Evolutionary conservation across 306 rosid species (phyloP).

Genomic region (Cucumis sativus): DNA sequence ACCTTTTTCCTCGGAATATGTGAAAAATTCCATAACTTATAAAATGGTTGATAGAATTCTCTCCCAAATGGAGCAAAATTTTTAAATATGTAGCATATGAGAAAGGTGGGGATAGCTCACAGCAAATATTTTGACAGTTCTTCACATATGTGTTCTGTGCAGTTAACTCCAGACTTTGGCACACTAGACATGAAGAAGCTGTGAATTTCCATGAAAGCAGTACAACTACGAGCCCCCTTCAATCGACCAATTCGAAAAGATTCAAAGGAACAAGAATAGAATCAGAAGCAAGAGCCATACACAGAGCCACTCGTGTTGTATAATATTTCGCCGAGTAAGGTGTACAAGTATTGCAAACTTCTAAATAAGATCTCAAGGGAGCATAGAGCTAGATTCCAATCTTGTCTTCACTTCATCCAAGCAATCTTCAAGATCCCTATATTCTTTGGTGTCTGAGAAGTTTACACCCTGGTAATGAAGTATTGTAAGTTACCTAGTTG

Average conservation of each 20-base stretch:
- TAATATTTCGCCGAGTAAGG: not conserved
- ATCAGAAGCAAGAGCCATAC: not conserved
- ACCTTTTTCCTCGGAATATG: too few species aligned
- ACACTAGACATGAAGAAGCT: not conserved
- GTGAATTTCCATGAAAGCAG: not conserved
- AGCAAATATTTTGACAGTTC: not conserved
- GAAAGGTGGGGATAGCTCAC: not conserved
- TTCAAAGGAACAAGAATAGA: not conserved
- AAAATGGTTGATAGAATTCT: too few species aligned
- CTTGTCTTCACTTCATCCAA: conserved; percentile 22
- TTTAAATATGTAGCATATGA: not conserved
- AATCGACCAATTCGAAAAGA: not conserved
- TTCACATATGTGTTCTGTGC: not conserved
- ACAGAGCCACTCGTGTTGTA: not conserved
- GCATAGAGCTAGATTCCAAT: not conserved
- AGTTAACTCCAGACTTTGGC: not conserved
- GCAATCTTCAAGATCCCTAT: conserved; percentile 49
- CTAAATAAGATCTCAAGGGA: not conserved
- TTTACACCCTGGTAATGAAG: conserved; percentile 30
- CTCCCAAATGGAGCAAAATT: not conserved
- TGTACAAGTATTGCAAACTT: not conserved
- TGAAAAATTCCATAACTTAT: too few species aligned
- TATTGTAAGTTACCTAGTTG: not conserved
- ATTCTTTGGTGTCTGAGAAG: conserved; percentile 57
- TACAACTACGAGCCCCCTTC: not conserved